Percentiles rank a stretch among this genome's conserved stretches.
Conservation (phyloP, 495 filamentous ascomycete species). For the Aspergillus biplanus region DNA sequence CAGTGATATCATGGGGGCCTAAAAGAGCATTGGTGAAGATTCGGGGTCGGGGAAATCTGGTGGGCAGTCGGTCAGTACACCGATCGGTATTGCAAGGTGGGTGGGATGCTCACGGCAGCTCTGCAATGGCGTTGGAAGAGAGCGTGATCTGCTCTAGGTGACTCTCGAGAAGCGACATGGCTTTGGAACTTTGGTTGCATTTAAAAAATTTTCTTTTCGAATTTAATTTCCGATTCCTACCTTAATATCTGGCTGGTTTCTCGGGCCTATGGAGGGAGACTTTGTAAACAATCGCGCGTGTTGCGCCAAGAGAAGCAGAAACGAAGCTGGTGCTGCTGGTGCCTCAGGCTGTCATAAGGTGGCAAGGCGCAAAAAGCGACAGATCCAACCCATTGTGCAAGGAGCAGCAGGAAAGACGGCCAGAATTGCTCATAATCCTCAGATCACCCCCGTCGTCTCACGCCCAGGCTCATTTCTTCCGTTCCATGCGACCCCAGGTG, state of each 20-base stretch:
- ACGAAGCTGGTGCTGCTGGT: slow-evolving; percentile 14
- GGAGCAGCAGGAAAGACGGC: not conserved
- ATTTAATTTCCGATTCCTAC: not conserved
- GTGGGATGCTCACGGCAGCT: slow-evolving; percentile 69
- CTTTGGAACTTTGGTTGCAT: not conserved
- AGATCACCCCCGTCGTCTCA: not conserved
- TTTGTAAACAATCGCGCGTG: slow-evolving; percentile 14
- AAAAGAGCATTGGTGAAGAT: slow-evolving; percentile 95
- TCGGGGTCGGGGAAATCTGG: slow-evolving; percentile 85
- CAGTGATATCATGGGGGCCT: slow-evolving; percentile 85
- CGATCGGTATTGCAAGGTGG: not conserved
- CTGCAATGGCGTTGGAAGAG: slow-evolving; percentile 80
- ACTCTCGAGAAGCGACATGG: slow-evolving; percentile 75
- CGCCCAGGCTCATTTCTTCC: not conserved
- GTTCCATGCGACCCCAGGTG: not conserved
- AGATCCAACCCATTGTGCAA: slow-evolving; percentile 12
- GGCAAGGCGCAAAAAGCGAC: slow-evolving; percentile 14
- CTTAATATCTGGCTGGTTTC: no score
- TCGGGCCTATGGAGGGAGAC: no score
- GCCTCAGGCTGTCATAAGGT: slow-evolving; percentile 31
- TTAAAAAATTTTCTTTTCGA: not conserved
- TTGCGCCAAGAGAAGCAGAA: slow-evolving; percentile 19
- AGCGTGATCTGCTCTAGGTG: slow-evolving; percentile 91
- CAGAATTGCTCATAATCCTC: not conserved
- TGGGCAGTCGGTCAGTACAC: slow-evolving; percentile 5